Evolutionary conservation across 495 filamentous ascomycete genomes (phyloP), one percentile per base, ranked within the genome.

Genomic region (Neurospora pannonica): DNA sequence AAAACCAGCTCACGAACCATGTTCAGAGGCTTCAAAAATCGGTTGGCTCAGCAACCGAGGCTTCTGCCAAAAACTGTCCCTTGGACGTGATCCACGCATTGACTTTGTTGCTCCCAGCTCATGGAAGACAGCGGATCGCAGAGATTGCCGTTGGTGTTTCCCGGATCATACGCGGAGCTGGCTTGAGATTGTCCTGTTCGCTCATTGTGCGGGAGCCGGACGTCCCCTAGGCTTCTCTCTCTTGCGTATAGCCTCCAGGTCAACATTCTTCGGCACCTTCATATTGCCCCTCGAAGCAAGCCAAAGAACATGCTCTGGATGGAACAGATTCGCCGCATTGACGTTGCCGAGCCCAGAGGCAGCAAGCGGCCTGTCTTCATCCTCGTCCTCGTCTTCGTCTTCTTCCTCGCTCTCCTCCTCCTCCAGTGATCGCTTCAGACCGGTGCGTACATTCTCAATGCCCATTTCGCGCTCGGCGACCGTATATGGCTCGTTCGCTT

Each of bases 391-490:
- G 2, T 89, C 88, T 0, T 90, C 87, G 0, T 89, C 88, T 0
- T 86, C 85, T 0, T 86, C 86, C 0, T 84, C 83, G 8, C 84
- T 87, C 9, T 87, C 82, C 37, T 88, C 88, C 78, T 91, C 88
- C 71, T 87, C 86, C 75, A 91, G 78, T 36, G 81, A 78, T 75
- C 87, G 85, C 81, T 76, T 86, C 76, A 94, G 79, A 19, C 93
- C 93, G 13, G 91, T 93, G 6, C 88, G 86, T 46, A 94, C 90
- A 79, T 91, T 91, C 81, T 90, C 85, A n/a, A 92, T 79, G 2
- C 92, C 92, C 48, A 76, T 79, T 74, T 89, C 87, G 70, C 86
- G 84, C 84, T 95, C 93, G 77, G 90, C 92, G 8, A 88, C 84
- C 21, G 92, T 94, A 78, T 87, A 94, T 60, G 82, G 74, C 70